These are phyloP conservation scores for Entelexis paramagnoliae DNA, from an alignment of 1,139 yeast species.

Conservation along the genomic window DNA sequence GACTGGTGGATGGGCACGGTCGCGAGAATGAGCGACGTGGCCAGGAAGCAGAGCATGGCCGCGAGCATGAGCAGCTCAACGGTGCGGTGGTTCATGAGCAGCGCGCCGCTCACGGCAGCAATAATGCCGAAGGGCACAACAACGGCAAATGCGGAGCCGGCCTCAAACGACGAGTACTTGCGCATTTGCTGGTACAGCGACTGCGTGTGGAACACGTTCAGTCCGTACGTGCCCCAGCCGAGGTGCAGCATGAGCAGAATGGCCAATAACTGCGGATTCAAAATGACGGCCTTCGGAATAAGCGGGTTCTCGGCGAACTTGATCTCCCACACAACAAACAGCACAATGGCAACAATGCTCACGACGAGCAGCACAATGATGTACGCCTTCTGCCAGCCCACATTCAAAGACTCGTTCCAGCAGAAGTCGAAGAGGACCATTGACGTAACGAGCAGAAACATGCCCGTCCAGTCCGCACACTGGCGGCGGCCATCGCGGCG, in stretches of 20 bases:
- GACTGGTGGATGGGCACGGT: constrained; percentile 40
- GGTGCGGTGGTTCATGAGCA: constrained; percentile 34
- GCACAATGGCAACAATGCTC: constrained; percentile 32
- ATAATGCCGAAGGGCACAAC: constrained; percentile 30
- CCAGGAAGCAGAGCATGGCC: constrained; percentile 40
- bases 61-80: constrained; percentile 38
- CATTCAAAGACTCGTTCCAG: constrained; percentile 57
- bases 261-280: constrained; percentile 6
- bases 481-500: constrained; percentile 18
- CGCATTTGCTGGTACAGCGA: constrained; percentile 26
- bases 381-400: constrained; percentile 41
- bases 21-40: constrained; percentile 38
- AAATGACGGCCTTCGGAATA: constrained; percentile 31
- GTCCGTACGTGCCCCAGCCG: constrained; percentile 25
- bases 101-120: constrained; percentile 37
- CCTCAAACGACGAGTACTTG: constrained; percentile 32
- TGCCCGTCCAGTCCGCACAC: constrained; percentile 41
- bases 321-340: constrained; percentile 36
- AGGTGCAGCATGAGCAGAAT: constrained; percentile 15
- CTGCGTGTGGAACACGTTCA: constrained; percentile 30
- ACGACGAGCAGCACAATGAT: constrained; percentile 37
- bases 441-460: constrained; percentile 41
- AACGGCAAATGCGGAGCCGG: constrained; percentile 20
- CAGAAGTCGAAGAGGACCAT: constrained; percentile 46
- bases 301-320: constrained; percentile 36